Evolutionary conservation across 192 early-diverging fungal genomes (phyloP).

Genomic region (Dimargaris xerosporica): DNA sequence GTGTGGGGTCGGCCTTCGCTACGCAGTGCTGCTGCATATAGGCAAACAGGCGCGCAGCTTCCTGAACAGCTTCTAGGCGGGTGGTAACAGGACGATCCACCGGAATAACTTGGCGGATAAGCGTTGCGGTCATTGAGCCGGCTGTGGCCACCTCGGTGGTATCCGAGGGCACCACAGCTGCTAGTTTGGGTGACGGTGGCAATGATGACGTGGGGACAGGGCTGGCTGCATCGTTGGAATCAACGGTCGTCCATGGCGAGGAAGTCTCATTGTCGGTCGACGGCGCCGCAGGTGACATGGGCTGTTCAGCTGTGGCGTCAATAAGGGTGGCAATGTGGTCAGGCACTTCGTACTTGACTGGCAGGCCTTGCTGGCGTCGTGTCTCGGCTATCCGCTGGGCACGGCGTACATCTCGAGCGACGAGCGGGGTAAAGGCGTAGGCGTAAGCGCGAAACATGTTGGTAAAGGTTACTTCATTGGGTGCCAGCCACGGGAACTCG

Average conservation of each 20-base stretch:
- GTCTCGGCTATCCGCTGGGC: no score
- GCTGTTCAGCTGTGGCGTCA: no score
- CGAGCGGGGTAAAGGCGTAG: constrained; percentile 23
- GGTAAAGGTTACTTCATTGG: constrained; percentile 42
- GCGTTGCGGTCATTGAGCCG: background rate
- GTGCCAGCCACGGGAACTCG: constrained; percentile 25
- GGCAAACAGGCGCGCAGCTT: constrained; percentile 21
- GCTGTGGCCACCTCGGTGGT: constrained; percentile 1
- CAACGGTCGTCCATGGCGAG: constrained; percentile 13
- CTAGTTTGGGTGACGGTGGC: constrained; percentile 3
- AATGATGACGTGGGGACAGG: constrained; percentile 9
- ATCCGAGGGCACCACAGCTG: background rate
- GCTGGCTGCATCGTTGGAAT: background rate
- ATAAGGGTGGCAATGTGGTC: constrained; percentile 20
- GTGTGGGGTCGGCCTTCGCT: constrained; percentile 8
- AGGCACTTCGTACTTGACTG: constrained; percentile 16
- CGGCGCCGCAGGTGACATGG: no score
- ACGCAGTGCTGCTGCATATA: constrained; percentile 12
- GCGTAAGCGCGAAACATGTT: constrained; percentile 59
- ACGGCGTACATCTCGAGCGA: constrained; percentile 18
- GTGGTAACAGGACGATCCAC: no score
- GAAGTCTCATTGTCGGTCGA: no score
- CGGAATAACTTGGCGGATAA: no score
- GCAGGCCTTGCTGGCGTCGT: background rate
- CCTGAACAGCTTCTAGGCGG: constrained; percentile 16